Percentiles rank a stretch among this genome's conserved stretches.
Conservation (phyloP, 2,329 filamentous ascomycete species). For the Elsinoe australis region DNA sequence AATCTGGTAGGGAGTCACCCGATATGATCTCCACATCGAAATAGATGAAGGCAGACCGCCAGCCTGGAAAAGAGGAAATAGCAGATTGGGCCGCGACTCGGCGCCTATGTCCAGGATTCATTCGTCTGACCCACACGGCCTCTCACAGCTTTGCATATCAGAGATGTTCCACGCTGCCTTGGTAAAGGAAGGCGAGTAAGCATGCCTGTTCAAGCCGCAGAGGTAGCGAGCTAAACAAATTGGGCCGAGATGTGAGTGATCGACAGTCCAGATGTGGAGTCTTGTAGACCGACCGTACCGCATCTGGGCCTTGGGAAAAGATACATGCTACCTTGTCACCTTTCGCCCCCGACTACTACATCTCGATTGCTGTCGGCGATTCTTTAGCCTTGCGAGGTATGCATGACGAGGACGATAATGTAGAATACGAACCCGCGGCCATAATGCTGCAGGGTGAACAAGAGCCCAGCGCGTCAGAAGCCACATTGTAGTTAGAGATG, state of each 20-base stretch:
- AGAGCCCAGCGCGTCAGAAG: too few relatives aligned
- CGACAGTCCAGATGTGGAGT: conserved; percentile 6
- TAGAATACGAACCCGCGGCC: conserved; percentile 4
- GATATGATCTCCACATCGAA: background rate
- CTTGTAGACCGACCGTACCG: background rate
- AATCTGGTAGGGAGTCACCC: background rate
- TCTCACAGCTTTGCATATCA: conserved; percentile 1
- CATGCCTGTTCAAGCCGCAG: background rate
- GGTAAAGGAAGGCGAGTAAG: conserved; percentile 3
- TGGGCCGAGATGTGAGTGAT: conserved; percentile 1
- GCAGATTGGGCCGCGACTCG: background rate
- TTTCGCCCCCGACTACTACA: background rate
- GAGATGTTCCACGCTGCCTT: background rate
- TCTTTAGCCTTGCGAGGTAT: background rate
- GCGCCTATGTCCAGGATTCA: background rate
- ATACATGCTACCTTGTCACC: background rate
- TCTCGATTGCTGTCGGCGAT: background rate
- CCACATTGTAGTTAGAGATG: background rate
- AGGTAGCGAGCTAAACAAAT: background rate
- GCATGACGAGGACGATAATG: conserved; percentile 1
- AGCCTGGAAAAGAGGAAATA: background rate
- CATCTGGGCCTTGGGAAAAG: conserved; percentile 10
- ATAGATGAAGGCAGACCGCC: conserved; percentile 3
- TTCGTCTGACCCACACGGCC: background rate
- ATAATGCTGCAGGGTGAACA: conserved; percentile 5